A percentile compares a stretch with the other conserved stretches of the same genome.
phyloP scores from a whole-genome alignment of 306 rosid genomes.

The Vigna unguiculata region DNA sequence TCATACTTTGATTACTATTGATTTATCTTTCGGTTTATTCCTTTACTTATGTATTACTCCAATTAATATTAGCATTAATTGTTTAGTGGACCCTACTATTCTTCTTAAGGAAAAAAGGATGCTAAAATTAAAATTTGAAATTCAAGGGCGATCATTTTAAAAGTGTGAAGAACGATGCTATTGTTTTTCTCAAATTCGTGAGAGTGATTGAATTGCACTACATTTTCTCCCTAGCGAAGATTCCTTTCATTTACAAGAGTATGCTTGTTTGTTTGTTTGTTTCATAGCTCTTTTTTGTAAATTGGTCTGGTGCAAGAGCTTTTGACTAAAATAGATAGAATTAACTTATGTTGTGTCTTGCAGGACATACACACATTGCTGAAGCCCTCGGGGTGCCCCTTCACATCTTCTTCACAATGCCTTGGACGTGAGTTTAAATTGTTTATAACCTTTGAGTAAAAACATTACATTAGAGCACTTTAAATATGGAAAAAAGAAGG shows the following conservation, averaged over 20 bases:
- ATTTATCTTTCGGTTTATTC: conserved; percentile 6
- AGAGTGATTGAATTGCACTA: background rate
- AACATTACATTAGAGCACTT: background rate
- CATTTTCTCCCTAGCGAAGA: background rate
- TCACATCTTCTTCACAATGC: conserved; percentile 95
- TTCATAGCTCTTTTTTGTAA: background rate
- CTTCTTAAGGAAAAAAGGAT: conserved; percentile 6
- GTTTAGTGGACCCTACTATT: background rate
- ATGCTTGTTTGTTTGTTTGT: background rate
- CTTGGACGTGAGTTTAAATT: conserved; percentile 85
- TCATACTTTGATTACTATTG: conserved; percentile 18
- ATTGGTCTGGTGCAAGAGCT: background rate
- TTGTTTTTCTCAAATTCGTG: conserved; percentile 16
- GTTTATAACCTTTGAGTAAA: conserved; percentile 11
- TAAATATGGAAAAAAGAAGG: background rate
- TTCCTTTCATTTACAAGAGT: background rate
- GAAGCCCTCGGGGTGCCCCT: conserved; percentile 94
- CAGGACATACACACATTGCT: conserved; percentile 88
- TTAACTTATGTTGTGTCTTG: conserved; percentile 44
- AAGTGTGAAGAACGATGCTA: background rate
- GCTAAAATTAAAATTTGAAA: conserved; percentile 24
- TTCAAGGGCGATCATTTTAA: conserved; percentile 12
- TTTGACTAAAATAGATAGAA: conserved; percentile 13
- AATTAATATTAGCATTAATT: conserved; percentile 1
- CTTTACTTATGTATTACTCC: background rate